Conservation (phyloP, 2,329 filamentous ascomycete species). For the Fusarium burgessii region DNA sequence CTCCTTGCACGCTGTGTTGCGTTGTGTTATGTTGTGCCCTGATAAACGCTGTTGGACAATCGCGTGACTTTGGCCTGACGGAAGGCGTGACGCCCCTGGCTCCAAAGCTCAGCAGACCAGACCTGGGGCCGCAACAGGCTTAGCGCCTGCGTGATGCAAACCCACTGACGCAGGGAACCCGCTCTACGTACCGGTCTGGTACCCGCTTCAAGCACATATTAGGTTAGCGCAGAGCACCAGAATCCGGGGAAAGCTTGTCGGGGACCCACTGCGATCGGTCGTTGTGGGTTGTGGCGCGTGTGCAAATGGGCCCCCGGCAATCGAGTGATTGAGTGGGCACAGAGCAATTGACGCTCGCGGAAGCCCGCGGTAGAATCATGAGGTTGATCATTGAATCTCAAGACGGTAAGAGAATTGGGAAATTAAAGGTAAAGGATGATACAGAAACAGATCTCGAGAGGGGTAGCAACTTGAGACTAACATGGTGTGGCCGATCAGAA, state of each 20-base stretch:
- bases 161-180: slow-evolving; percentile 22
- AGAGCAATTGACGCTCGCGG: slow-evolving; percentile 25
- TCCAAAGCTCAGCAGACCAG: slow-evolving; percentile 46
- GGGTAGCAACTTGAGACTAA: not conserved
- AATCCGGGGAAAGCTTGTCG: slow-evolving; percentile 54
- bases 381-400: not conserved
- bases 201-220: slow-evolving; percentile 35
- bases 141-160: slow-evolving; percentile 36
- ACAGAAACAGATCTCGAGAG: slow-evolving; percentile 9
- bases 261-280: slow-evolving; percentile 46
- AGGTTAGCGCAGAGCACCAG: slow-evolving; percentile 39
- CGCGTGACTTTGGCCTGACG: slow-evolving; percentile 50
- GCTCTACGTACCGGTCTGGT: slow-evolving; percentile 42
- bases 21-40: not conserved
- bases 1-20: not conserved
- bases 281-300: slow-evolving; percentile 41
- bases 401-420: not conserved
- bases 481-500: slow-evolving; percentile 29
- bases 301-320: slow-evolving; percentile 26
- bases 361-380: slow-evolving; percentile 17
- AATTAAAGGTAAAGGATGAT: not conserved
- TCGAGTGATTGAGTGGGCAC: slow-evolving; percentile 26
- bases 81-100: slow-evolving; percentile 47
- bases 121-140: slow-evolving; percentile 38
- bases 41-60: slow-evolving; percentile 38